Conservation (phyloP, 2,329 filamentous ascomycete species). For the Colletotrichum sp. region DNA sequence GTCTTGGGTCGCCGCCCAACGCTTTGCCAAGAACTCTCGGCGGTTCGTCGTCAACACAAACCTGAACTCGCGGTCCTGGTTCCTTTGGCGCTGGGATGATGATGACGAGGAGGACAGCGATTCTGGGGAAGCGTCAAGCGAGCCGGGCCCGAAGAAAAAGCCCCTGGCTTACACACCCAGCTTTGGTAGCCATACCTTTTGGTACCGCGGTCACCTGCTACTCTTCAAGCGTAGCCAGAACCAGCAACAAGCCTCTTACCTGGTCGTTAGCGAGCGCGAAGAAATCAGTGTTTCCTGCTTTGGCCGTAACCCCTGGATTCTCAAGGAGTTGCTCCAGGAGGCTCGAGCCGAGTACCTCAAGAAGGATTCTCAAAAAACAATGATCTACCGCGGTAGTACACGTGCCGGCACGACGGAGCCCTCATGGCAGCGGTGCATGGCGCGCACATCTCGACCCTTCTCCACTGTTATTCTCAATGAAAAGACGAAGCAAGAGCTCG, state of each 20-base stretch:
- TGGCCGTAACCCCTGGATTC: conserved; percentile 62
- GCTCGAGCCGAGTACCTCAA: conserved; percentile 60
- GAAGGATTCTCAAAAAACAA: conserved; percentile 65
- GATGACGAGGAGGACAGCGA: conserved; percentile 53
- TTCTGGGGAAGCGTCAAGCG: conserved; percentile 23
- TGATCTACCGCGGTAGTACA: conserved; percentile 66
- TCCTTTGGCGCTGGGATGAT: conserved; percentile 48
- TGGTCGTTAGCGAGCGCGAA: conserved; percentile 56
- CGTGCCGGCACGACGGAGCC: conserved; percentile 46
- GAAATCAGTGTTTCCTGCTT: conserved; percentile 66
- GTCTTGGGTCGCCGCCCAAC: conserved; percentile 70
- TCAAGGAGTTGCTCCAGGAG: conserved; percentile 67
- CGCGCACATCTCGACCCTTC: conserved; percentile 63
- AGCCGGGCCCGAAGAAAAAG: conserved; percentile 45
- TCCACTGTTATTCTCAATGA: conserved; percentile 71
- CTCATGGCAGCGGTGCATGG: conserved; percentile 67
- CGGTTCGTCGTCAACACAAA: conserved; percentile 70
- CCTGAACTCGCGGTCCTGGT: conserved; percentile 57
- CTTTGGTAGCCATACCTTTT: conserved; percentile 72
- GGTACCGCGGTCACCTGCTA: conserved; percentile 64
- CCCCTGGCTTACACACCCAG: conserved; percentile 68
- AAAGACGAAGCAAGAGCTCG: conserved; percentile 61
- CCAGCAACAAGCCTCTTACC: conserved; percentile 43
- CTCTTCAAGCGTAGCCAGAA: conserved; percentile 60
- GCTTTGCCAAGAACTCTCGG: conserved; percentile 63